These are phyloP conservation scores for Acidomyces sp. DNA, from an alignment of 495 filamentous ascomycete species.

Conservation along the genomic window DNA sequence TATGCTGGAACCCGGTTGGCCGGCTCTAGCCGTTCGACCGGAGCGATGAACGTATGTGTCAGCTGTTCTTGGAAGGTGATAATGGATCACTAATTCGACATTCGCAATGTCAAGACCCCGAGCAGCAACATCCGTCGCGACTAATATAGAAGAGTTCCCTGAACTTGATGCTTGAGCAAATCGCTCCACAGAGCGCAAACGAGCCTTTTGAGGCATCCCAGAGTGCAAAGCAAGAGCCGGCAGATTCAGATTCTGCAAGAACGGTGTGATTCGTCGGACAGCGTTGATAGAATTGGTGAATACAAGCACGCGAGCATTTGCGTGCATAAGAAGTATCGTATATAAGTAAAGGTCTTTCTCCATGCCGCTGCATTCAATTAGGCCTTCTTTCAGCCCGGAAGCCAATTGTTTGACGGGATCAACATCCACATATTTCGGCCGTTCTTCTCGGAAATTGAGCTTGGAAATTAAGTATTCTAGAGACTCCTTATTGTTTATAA, in stretches of 20 bases:
- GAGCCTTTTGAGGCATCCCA: constrained; percentile 93
- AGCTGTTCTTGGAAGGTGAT: constrained; percentile 83
- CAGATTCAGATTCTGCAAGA: constrained; percentile 72
- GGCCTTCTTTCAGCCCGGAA: constrained; percentile 67
- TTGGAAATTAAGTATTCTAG: constrained; percentile 89
- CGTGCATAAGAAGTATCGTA: constrained; percentile 68
- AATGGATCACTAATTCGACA: constrained; percentile 80
- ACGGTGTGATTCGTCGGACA: constrained; percentile 71
- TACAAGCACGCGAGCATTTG: constrained; percentile 60
- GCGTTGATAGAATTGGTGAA: constrained; percentile 95
- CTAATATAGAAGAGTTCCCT: constrained; percentile 50
- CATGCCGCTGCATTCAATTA: constrained; percentile 80
- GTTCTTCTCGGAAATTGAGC: constrained; percentile 64
- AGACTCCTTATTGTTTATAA: constrained; percentile 60
- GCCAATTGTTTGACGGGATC: constrained; percentile 84
- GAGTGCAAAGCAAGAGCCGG: constrained; percentile 73
- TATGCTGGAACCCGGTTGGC: constrained; percentile 62
- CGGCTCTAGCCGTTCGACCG: constrained; percentile 81
- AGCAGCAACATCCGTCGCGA: constrained; percentile 95
- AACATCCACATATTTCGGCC: constrained; percentile 83
- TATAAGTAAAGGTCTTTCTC: constrained; percentile 97
- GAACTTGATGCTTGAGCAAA: constrained; percentile 44
- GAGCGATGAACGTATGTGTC: constrained; percentile 94
- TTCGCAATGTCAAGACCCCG: constrained; percentile 86
- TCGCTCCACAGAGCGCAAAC: constrained; percentile 78